Evolutionary conservation across 2,329 filamentous ascomycete genomes (phyloP).

Genomic region (Phyllosticta citribraziliensis): DNA sequence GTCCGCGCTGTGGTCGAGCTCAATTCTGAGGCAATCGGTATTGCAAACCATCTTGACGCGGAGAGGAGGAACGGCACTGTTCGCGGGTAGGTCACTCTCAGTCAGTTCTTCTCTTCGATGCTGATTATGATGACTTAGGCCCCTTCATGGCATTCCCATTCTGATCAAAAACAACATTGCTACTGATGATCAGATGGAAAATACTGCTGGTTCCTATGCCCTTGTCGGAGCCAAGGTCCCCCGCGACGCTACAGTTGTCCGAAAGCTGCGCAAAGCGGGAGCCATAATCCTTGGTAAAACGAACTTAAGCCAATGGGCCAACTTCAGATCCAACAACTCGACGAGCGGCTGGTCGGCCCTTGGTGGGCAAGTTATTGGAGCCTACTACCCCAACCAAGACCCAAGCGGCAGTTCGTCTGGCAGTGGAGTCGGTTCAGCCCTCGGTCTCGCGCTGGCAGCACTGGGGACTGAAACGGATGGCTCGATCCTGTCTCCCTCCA

Average conservation of each 20-base stretch:
- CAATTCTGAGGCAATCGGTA: constrained; percentile 44
- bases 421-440: constrained; percentile 12
- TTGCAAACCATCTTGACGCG: constrained; percentile 39
- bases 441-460: constrained; percentile 50
- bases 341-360: constrained; percentile 56
- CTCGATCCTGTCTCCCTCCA: constrained; percentile 50
- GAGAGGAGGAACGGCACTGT: constrained; percentile 38
- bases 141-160: constrained; percentile 55
- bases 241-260: constrained; percentile 48
- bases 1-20: constrained; percentile 45
- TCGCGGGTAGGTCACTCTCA: constrained; percentile 28
- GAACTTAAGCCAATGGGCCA: constrained; percentile 56
- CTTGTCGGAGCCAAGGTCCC: constrained; percentile 49
- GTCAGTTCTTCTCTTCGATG: not conserved
- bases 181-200: constrained; percentile 53
- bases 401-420: constrained; percentile 49
- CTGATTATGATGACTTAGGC: constrained; percentile 22
- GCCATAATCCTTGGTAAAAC: constrained; percentile 58
- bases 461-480: constrained; percentile 56
- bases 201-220: constrained; percentile 54
- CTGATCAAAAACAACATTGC: constrained; percentile 60
- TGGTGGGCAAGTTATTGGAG: constrained; percentile 52
- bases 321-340: constrained; percentile 47
- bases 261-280: constrained; percentile 51
- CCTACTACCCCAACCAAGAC: constrained; percentile 53